Evolutionary conservation across 352 stramenopile genomes (phyloP).

Genomic region (Elongisporangium senticosum): DNA sequence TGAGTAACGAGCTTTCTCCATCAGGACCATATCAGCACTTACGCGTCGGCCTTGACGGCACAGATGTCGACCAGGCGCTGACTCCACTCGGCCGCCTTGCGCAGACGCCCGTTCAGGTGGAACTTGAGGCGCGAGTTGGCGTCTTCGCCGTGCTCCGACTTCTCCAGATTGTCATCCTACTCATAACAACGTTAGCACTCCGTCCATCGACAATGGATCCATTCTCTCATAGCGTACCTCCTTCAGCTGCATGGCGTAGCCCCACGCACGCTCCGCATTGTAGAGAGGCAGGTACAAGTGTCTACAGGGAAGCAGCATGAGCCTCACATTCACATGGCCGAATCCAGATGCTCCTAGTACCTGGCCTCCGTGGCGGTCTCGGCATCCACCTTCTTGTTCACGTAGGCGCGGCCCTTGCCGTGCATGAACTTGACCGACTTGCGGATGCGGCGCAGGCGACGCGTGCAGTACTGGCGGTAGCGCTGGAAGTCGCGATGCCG

Average conservation of each 20-base stretch:
- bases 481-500: constrained; percentile 88
- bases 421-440: constrained; percentile 87
- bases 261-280: constrained; percentile 88
- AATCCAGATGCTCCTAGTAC: constrained; percentile 8
- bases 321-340: background rate
- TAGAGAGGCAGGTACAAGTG: constrained; percentile 86
- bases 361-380: constrained; percentile 65
- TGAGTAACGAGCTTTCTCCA: background rate
- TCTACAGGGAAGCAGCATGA: constrained; percentile 10
- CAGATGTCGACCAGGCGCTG: constrained; percentile 76
- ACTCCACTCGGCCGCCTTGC: constrained; percentile 87
- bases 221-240: constrained; percentile 13
- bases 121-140: constrained; percentile 88
- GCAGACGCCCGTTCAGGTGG: constrained; percentile 80
- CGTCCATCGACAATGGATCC: background rate
- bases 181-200: background rate
- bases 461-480: constrained; percentile 89
- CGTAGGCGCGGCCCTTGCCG: constrained; percentile 79
- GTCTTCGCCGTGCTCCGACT: constrained; percentile 79
- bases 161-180: constrained; percentile 80
- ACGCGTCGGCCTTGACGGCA: constrained; percentile 68
- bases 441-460: constrained; percentile 80
- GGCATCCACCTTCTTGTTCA: constrained; percentile 82
- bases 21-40: constrained; percentile 12
- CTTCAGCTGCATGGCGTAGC: constrained; percentile 90